A percentile compares a stretch with the other conserved stretches of the same genome.
Evolutionary conservation across 768 basidiomycete species (phyloP).

Genomic region (Suillus paluster): DNA sequence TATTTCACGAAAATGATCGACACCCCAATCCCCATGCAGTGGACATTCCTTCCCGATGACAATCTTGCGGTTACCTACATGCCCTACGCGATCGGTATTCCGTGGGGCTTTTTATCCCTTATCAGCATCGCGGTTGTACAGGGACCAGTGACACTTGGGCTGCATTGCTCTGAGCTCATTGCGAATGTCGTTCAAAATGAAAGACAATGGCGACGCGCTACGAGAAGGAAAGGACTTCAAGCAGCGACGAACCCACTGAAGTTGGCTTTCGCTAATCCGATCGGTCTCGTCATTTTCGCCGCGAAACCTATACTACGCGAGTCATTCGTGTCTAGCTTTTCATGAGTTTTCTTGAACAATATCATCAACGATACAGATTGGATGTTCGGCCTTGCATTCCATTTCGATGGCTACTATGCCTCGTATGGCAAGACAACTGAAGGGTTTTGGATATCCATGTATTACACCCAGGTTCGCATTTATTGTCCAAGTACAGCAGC

Average conservation of each 20-base stretch:
- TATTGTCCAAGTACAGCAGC: not conserved
- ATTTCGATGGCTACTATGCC: no score
- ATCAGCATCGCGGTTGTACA: no score
- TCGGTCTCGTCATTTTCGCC: conserved; percentile 19
- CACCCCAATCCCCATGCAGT: no score
- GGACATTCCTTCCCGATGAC: no score
- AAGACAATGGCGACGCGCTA: conserved; percentile 29
- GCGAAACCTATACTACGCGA: conserved; percentile 32
- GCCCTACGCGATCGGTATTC: no score
- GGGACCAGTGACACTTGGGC: conserved; percentile 31
- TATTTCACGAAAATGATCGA: no score
- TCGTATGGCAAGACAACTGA: no score
- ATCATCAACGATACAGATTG: conserved; percentile 22
- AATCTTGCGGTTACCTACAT: no score
- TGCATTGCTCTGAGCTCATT: conserved; percentile 34
- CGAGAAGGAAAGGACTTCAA: conserved; percentile 18
- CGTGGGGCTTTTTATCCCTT: no score
- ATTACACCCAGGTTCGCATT: conserved; percentile 17
- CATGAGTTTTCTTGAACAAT: not conserved
- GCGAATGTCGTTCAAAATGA: conserved; percentile 35
- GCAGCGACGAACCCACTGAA: conserved; percentile 24
- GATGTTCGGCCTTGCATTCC: conserved; percentile 37
- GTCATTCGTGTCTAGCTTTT: conserved; percentile 9
- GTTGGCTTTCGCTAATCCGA: conserved; percentile 21
- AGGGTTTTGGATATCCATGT: no score